Evolutionary conservation across 1,284 basidiomycete species (phyloP), one percentile per base, ranked within the genome.

Genomic region (Cutaneotrichosporon cavernicola): DNA sequence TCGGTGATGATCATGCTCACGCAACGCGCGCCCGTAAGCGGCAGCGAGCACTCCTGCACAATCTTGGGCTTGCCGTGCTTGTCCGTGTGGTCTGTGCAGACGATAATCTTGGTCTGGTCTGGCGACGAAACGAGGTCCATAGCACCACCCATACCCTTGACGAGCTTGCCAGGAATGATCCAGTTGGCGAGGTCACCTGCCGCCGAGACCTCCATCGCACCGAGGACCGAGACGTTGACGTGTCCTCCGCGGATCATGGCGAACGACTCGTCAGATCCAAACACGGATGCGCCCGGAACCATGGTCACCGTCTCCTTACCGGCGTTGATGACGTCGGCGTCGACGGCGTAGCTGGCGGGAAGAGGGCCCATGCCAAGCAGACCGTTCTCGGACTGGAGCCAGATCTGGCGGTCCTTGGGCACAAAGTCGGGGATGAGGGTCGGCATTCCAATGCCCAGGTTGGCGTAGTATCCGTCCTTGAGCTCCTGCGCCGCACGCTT

Each of bases 241-340:
- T 97, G 95, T 10, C 95, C 96, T 64, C 92, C 94, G 61, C 94
- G 89, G 80, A 97, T 95, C 92, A 97, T 97, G 40, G 90, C 90
- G 75, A 97, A 97, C 32, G 73, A 76, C 66, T 81, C 79, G 56
- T 71, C 73, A 14, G 77, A 79, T 62, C 77, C 94, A 75, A 98
- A 98, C 1, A 93, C 84, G 5, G 92, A 88, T 16, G 94, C 92
- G 56, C 96, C 95, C 40, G 94, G 93, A 21, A 96, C 83, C 9
- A 97, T 84, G 3, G 93, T 95, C 60, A 92, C 87, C 34, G 95
- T 97, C 81, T 98, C 94, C 80, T 98, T 97, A 36, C 95, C 95
- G 50, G 95, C 95, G 75, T 96, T 95, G 74, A 96, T 91, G 67
- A 95, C 85, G 74, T 96, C 92, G 89, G 91, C 86, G 78, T 97